Conservation (phyloP, 768 basidiomycete genomes). For the Phlebiopsis flavidoalba region DNA sequence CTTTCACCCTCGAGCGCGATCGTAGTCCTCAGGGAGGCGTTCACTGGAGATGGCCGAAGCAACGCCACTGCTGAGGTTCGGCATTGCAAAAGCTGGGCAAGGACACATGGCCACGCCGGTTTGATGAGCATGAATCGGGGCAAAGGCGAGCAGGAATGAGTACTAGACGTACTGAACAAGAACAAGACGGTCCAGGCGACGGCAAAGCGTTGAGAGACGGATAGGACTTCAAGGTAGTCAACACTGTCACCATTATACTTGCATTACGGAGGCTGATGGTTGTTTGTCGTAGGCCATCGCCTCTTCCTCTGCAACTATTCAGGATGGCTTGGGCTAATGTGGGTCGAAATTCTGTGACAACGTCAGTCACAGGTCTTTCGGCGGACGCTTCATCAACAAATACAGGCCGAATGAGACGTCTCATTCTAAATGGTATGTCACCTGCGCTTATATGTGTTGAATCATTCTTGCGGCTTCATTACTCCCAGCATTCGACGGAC, state of each 20-base stretch:
- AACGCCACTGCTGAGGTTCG: conserved; percentile 53
- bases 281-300: conserved; percentile 33
- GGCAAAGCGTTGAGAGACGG: conserved; percentile 52
- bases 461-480: background rate
- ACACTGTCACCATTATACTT: conserved; percentile 1
- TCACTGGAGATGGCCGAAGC: conserved; percentile 47
- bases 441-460: background rate
- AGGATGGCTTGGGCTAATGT: conserved; percentile 39
- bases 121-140: conserved; percentile 37
- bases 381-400: conserved; percentile 46
- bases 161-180: too few species aligned
- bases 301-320: conserved; percentile 35
- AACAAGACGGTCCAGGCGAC: conserved; percentile 42
- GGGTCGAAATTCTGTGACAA: conserved; percentile 37
- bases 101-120: conserved; percentile 43
- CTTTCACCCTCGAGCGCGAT: conserved; percentile 67
- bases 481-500: conserved; percentile 52
- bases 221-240: conserved; percentile 60
- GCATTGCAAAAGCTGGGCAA: conserved; percentile 41
- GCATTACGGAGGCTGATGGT: conserved; percentile 9
- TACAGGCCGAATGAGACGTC: conserved; percentile 38
- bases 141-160: conserved; percentile 40
- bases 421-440: conserved; percentile 39
- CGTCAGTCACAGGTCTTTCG: conserved; percentile 46
- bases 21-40: conserved; percentile 53